Evolutionary conservation across 1,139 yeast species (phyloP), one percentile per base, ranked within the genome.

Genomic region (Protomyces macrosporus): DNA sequence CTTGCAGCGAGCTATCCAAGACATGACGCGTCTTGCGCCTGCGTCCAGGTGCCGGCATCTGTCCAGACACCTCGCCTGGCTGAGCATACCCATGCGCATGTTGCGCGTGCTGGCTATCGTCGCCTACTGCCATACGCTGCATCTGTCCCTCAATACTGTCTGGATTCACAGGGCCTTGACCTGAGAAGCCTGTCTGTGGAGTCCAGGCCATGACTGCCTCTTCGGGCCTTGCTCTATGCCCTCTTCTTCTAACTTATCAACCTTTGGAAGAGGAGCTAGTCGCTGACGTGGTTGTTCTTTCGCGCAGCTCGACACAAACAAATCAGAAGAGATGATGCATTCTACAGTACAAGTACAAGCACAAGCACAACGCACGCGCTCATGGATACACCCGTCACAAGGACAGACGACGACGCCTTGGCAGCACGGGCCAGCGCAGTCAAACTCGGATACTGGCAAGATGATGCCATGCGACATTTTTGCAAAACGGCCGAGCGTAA

Each of bases 381-480:
- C 32, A 52, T 52, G 53, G 56, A 53, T 9, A 53, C 52, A 6
- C 52, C 58, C 30, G 36, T 60, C 39, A 32, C 51, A 16, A 23
- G 57, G 33, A 60, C 63, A n/a, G 63, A 60, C 48, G 58, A 53
- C 50, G 63, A 60, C 36, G 63, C 63, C 5, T 23, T 60, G 33
- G 58, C 58, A 6, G 58, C 63, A 9, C 51, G 63, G 12, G 58
- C 55, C 14, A 60, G 63, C 45, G 87, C 95, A 4, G 79, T 80
- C 61, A 64, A 72, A 2, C 79, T 78, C 62, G 79, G 81, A 0
- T 88, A 89, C 70, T 76, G 86, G 62, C 70, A 74, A 0, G 96
- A 91, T 70, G 75, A 75, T 3, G 79, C 75, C 68, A 75, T 87
- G 30, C 74, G 75, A 32, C 70, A 73, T 9, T 72, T 87, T 39